Evolutionary conservation across 371 early-diverging fungal species (phyloP).

Genomic region (Fennellomyces sp.): DNA sequence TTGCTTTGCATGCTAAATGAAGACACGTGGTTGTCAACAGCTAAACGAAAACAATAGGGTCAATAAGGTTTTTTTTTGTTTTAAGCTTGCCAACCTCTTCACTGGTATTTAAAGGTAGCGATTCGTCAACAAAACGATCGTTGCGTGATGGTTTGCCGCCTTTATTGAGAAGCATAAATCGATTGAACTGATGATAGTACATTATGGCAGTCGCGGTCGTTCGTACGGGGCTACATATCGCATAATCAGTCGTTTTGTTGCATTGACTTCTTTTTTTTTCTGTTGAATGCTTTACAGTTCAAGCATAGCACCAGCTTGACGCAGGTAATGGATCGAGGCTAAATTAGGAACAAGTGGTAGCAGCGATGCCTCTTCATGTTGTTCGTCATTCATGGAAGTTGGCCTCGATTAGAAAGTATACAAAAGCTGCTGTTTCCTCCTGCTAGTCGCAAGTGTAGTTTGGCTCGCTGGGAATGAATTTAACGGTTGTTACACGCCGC

Average conservation of each 20-base stretch:
- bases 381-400: constrained; percentile 3
- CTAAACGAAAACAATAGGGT: constrained; percentile 16
- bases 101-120: constrained; percentile 24
- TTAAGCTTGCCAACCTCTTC: constrained; percentile 31
- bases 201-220: constrained; percentile 50
- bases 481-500: too few species aligned
- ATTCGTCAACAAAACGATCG: constrained; percentile 22
- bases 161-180: constrained; percentile 29
- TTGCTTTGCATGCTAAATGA: constrained; percentile 59
- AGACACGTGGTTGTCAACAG: constrained; percentile 54
- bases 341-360: constrained; percentile 20
- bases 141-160: constrained; percentile 14
- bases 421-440: too few species aligned
- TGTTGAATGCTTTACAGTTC: constrained; percentile 27
- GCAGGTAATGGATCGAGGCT: constrained; percentile 25
- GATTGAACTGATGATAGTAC: constrained; percentile 48
- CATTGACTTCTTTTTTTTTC: too few species aligned
- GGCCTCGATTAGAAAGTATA: too few species aligned
- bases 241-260: not conserved
- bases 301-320: constrained; percentile 33
- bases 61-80: not conserved
- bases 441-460: too few species aligned
- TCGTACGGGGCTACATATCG: constrained; percentile 38
- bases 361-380: not conserved
- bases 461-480: not conserved